Evolutionary conservation across 2,329 filamentous ascomycete genomes (phyloP).

Genomic region (Ceratocystis colombiana): DNA sequence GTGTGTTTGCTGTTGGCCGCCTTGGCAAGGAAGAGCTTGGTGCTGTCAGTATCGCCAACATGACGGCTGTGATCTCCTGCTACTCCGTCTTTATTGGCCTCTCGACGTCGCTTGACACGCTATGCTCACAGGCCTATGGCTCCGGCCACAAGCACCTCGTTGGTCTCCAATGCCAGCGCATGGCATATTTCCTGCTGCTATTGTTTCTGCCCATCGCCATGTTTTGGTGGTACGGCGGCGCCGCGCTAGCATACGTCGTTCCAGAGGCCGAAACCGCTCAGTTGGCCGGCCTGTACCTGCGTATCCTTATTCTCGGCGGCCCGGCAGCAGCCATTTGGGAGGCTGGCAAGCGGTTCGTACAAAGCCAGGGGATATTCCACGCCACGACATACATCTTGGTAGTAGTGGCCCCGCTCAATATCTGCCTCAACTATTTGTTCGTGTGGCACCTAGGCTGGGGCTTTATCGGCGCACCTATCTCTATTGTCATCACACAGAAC

Average conservation of each 20-base stretch:
- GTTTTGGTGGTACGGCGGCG: conserved; percentile 59
- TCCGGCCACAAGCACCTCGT: conserved; percentile 84
- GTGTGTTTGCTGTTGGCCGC: conserved; percentile 67
- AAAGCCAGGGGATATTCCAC: conserved; percentile 71
- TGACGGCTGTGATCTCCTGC: conserved; percentile 71
- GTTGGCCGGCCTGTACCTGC: conserved; percentile 62
- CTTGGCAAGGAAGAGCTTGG: conserved; percentile 54
- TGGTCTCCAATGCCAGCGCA: conserved; percentile 68
- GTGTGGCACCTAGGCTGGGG: conserved; percentile 61
- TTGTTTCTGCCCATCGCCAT: conserved; percentile 62
- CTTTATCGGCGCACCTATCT: conserved; percentile 72
- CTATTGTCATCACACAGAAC: conserved; percentile 67
- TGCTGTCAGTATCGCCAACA: conserved; percentile 46
- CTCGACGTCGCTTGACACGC: conserved; percentile 79
- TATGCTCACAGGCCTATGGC: conserved; percentile 89
- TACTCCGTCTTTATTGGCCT: conserved; percentile 74
- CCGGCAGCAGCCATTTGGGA: conserved; percentile 71
- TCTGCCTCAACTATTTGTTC: conserved; percentile 66
- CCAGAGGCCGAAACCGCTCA: conserved; percentile 50
- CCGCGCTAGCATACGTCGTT: conserved; percentile 45
- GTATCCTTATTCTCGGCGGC: conserved; percentile 60
- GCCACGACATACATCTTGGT: conserved; percentile 69
- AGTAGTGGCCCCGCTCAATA: conserved; percentile 65
- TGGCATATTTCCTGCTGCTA: conserved; percentile 65
- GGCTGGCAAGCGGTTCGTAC: conserved; percentile 67